Base-by-base conservation (phyloP, 139 green algal genomes). In the Tetratostichococcus sp. region DNA sequence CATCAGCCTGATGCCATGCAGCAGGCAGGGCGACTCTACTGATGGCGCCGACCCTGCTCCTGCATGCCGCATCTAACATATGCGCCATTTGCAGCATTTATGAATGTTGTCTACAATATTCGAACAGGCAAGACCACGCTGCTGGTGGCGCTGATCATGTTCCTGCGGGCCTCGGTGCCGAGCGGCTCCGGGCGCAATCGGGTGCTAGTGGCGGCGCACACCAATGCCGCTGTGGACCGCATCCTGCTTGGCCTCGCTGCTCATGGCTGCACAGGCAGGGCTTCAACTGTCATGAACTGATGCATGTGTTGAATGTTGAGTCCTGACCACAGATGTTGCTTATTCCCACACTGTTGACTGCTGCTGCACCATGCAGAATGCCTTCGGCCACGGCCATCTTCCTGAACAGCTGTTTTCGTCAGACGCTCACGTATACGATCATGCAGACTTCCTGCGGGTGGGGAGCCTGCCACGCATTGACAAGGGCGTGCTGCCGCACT, bases 211-310 rank as follows among this genome's bases (percentile, higher is more conserved):
- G 84, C 84, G 0, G 89, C 91, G 0, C 89, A 97, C 84, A 97
- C 93, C 33, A 97, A 97, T 71, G 85, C 91, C 32, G 93, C 93
- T 5, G 92, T 97, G 33, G 93, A 97, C 77, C 84, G 89, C 2
- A 78, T 96, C 26, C 78, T 97, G 65, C 50, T 84, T 30, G 89
- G 86, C 30, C 80, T 86, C 69, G 68, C 88, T 75, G 83, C 86
- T 11, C 50, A 58, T 11, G 90, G 88, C 71, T 90, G 87, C 73
- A 84, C 79, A 75, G 79, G 79, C 39, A 50, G 8, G 11, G 39
- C 11, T 11, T 50, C 39, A n/a, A n/a, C n/a, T n/a, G n/a, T n/a
- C n/a, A n/a, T 80, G 35, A 33, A 16, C n/a, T 50, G 39, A 50
- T 22, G 39, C 8, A 8, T 8, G 8, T 50, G 39, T 50, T 14